Conservation (phyloP, 1,139 yeast genomes). For the Kurtzmaniella quercitrusa region DNA sequence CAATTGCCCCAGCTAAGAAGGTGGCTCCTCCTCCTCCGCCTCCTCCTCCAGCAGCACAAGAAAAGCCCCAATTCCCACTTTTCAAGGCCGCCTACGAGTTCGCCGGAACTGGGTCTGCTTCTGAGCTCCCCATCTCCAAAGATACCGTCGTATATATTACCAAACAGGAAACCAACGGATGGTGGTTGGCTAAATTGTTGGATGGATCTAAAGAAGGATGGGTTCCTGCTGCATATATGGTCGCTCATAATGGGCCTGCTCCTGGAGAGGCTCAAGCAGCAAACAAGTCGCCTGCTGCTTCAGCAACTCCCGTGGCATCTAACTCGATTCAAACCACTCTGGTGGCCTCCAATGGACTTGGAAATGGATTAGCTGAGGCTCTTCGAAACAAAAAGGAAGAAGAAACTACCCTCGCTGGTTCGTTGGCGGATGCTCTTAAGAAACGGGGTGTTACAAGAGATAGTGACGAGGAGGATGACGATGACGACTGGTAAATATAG, state of each 20-base stretch:
- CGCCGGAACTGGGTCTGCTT: slow-evolving; percentile 78
- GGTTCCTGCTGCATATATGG: slow-evolving; percentile 93
- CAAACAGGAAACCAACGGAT: slow-evolving; percentile 73
- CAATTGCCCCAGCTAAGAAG: slow-evolving; percentile 24
- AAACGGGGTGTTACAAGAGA: slow-evolving; percentile 76
- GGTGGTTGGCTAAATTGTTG: slow-evolving; percentile 83
- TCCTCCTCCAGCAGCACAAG: slow-evolving; percentile 53
- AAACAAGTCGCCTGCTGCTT: slow-evolving; percentile 12
- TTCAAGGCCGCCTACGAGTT: slow-evolving; percentile 87
- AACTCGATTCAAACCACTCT: slow-evolving; percentile 9
- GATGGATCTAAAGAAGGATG: slow-evolving; percentile 86
- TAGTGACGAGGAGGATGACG: slow-evolving; percentile 75
- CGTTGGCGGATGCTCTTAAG: slow-evolving; percentile 85
- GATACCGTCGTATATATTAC: slow-evolving; percentile 73
- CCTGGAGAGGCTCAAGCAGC: slow-evolving; percentile 37
- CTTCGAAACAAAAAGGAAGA: slow-evolving; percentile 62
- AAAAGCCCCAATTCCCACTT: slow-evolving; percentile 67
- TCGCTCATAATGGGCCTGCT: slow-evolving; percentile 36
- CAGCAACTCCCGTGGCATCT: slow-evolving; percentile 10
- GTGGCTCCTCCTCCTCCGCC: slow-evolving; percentile 35
- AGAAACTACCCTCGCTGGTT: slow-evolving; percentile 69
- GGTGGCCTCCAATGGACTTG: slow-evolving; percentile 27
- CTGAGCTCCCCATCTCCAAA: slow-evolving; percentile 70
- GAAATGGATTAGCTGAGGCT: slow-evolving; percentile 73
- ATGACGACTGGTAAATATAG: slow-evolving; percentile 34